phyloP scores from a whole-genome alignment of 1,284 basidiomycete species.

The Singerocomus inundabilis region DNA sequence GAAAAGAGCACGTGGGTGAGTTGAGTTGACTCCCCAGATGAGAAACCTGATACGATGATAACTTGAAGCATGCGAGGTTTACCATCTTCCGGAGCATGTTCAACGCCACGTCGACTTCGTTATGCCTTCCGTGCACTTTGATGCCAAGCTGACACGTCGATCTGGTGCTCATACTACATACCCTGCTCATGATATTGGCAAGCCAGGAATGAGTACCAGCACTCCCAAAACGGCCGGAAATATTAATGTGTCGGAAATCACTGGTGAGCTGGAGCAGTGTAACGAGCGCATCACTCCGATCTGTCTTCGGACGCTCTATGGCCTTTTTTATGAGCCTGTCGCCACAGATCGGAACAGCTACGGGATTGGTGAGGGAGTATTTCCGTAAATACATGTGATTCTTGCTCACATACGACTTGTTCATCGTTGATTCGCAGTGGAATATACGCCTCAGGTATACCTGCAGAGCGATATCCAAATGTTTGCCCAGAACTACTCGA shows the following conservation, averaged over 20 bases:
- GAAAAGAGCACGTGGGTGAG: slow-evolving; percentile 35
- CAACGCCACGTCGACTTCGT: slow-evolving; percentile 33
- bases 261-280: slow-evolving; percentile 33
- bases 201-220: slow-evolving; percentile 16
- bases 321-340: slow-evolving; percentile 41
- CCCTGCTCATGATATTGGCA: slow-evolving; percentile 9
- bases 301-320: slow-evolving; percentile 48
- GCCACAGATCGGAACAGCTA: slow-evolving; percentile 44
- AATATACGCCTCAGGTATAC: slow-evolving; percentile 48
- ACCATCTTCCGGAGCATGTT: slow-evolving; percentile 28
- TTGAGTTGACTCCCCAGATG: not conserved
- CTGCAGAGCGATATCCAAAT: slow-evolving; percentile 43
- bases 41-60: slow-evolving; percentile 13
- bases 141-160: slow-evolving; percentile 21
- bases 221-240: slow-evolving; percentile 36
- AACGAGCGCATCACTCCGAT: slow-evolving; percentile 43
- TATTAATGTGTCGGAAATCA: slow-evolving; percentile 21
- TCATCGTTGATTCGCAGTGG: slow-evolving; percentile 34
- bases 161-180: not conserved
- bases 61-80: slow-evolving; percentile 29
- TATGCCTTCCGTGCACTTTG: slow-evolving; percentile 27
- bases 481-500: slow-evolving; percentile 41
- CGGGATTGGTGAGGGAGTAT: slow-evolving; percentile 42
- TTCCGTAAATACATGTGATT: not conserved
- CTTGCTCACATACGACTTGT: not conserved